phyloP scores from a whole-genome alignment of 768 basidiomycete species.

The Termitomyces sp. region DNA sequence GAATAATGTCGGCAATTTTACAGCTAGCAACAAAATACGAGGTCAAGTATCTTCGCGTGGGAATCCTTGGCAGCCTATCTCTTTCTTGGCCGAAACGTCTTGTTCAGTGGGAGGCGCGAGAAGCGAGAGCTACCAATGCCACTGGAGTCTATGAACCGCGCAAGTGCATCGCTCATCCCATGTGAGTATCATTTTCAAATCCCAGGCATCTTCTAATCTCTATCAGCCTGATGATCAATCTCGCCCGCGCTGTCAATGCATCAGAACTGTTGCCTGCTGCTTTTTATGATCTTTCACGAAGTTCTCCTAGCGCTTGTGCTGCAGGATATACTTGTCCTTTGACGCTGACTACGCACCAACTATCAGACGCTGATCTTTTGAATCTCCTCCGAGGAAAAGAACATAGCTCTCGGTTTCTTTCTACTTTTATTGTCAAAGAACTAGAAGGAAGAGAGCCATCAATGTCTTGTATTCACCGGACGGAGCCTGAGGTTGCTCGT shows the following conservation, averaged over 20 bases:
- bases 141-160: constrained; percentile 54
- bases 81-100: constrained; percentile 59
- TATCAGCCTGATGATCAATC: constrained; percentile 56
- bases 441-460: constrained; percentile 60
- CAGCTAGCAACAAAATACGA: constrained; percentile 61
- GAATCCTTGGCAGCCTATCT: constrained; percentile 48
- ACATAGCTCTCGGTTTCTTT: constrained; percentile 66
- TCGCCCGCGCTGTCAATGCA: constrained; percentile 52
- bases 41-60: constrained; percentile 50
- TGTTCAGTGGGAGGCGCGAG: constrained; percentile 60
- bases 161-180: constrained; percentile 55
- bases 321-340: constrained; percentile 39
- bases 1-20: constrained; percentile 49
- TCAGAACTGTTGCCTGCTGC: constrained; percentile 64
- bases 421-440: constrained; percentile 71
- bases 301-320: constrained; percentile 54
- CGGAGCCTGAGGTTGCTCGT: constrained; percentile 36
- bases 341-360: constrained; percentile 29
- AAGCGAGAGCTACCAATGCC: constrained; percentile 45
- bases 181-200: constrained; percentile 35
- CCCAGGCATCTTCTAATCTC: constrained; percentile 6
- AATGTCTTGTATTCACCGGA: constrained; percentile 40
- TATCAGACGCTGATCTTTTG: constrained; percentile 51
- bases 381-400: constrained; percentile 64
- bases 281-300: constrained; percentile 77